phyloP scores from a whole-genome alignment of 2,329 filamentous ascomycete species.

The Fusarium coffeatum region DNA sequence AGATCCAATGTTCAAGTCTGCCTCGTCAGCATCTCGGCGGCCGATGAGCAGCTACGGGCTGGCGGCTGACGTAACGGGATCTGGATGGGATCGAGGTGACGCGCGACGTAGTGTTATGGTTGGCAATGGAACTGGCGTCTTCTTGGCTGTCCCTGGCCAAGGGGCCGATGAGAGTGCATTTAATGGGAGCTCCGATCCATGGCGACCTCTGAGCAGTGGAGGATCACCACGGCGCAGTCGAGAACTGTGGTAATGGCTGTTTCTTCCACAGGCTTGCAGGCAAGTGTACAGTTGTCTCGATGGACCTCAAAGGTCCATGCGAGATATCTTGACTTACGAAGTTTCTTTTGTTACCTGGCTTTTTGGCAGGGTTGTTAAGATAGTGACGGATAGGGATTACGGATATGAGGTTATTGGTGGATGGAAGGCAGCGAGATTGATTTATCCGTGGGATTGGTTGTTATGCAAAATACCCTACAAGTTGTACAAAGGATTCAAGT shows the following conservation, averaged over 20 bases:
- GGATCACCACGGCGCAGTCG: conserved; percentile 47
- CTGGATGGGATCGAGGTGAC: conserved; percentile 64
- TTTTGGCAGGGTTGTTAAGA: conserved; percentile 8
- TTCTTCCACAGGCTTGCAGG: background rate
- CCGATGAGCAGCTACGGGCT: conserved; percentile 69
- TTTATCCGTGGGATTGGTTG: conserved; percentile 28
- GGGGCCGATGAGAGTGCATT: conserved; percentile 17
- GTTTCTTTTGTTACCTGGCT: conserved; percentile 10
- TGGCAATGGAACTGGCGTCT: conserved; percentile 63
- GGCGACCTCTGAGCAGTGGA: conserved; percentile 55
- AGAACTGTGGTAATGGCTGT: conserved; percentile 42
- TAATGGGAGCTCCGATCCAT: conserved; percentile 40
- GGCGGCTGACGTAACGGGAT: conserved; percentile 61
- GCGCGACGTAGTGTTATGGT: conserved; percentile 66
- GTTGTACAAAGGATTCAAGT: conserved; percentile 31
- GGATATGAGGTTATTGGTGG: conserved; percentile 19
- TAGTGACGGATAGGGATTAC: background rate
- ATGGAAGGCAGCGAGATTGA: conserved; percentile 14
- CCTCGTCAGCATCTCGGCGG: conserved; percentile 50
- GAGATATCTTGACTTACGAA: conserved; percentile 11
- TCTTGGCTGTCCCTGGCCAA: conserved; percentile 62
- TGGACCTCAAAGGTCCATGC: background rate
- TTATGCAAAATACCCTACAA: conserved; percentile 40
- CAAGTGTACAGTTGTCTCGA: background rate
- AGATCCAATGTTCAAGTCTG: conserved; percentile 48